Conservation (phyloP, 345 rosid species). For the Populus nigra region DNA sequence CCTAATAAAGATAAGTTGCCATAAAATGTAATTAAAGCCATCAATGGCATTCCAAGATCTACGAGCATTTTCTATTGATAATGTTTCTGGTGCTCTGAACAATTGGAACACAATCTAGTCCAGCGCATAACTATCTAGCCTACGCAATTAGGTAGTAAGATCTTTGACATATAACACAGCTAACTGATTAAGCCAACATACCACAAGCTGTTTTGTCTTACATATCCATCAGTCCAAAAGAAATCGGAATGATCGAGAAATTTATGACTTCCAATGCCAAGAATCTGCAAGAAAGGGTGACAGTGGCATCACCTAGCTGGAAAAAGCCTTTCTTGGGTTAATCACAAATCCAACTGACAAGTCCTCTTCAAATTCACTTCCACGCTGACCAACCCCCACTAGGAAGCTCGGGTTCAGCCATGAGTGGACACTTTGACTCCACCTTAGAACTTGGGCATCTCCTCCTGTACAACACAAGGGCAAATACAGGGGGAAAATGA, state of each 20-base stretch:
- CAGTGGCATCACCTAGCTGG: slow-evolving; percentile 20
- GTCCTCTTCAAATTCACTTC: slow-evolving; percentile 43
- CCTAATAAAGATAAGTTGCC: neutral
- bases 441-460: slow-evolving; percentile 54
- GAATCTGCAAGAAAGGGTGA: slow-evolving; percentile 30
- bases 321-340: slow-evolving; percentile 34
- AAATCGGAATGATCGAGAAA: slow-evolving; percentile 9
- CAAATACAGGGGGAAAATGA: slow-evolving; percentile 68
- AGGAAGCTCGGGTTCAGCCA: slow-evolving; percentile 51
- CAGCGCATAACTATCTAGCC: neutral
- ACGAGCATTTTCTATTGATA: neutral
- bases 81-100: neutral
- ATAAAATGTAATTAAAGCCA: neutral
- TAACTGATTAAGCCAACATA: slow-evolving; percentile 10
- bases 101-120: neutral
- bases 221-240: slow-evolving; percentile 17
- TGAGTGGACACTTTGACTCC: slow-evolving; percentile 47
- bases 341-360: slow-evolving; percentile 34
- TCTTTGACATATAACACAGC: slow-evolving; percentile 7
- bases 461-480: slow-evolving; percentile 69
- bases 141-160: slow-evolving; percentile 9
- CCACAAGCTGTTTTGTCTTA: slow-evolving; percentile 17
- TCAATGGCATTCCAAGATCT: slow-evolving; percentile 5
- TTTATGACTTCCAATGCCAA: slow-evolving; percentile 23
- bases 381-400: slow-evolving; percentile 24